Base-by-base conservation (phyloP, 2,329 filamentous ascomycete species). In the Amesomyces nigricolor region DNA sequence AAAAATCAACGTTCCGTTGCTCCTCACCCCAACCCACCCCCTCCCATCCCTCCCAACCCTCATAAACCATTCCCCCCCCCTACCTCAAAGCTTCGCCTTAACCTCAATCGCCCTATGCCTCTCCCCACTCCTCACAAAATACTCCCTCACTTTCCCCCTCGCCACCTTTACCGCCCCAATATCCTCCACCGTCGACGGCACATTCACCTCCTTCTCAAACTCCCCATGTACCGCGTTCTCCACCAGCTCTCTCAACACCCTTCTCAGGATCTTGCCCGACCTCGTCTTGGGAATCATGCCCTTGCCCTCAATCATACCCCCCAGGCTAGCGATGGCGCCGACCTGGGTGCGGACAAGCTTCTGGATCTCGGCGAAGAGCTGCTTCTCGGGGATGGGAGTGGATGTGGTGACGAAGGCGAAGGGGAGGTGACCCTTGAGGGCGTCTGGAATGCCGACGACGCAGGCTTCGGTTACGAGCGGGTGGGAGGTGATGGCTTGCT, bases 231-330 rank as follows among this genome's bases (percentile, higher is more conserved):
- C 83, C 0, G 83, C 90, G 66, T 95, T 89, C 73, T 96, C 91
- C 14, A 95, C 73, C 62, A 96, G 73, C 72, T 95, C 89, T 32
- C 89, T 78, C 68, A 96, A 72, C 32, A 95, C 89, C 22, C 91
- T 77, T 3, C 91, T 78, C 57, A 96, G 71, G 4, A 90, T 96
- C 79, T 96, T 97, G 29, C 92, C 92, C n/a, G 86, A 90, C 29
- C 91, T 75, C 14, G 92, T 96, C 75, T 91, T 91, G 5, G 92
- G 91, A 51, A 96, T 96, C 79, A 95, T 91, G 14, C 86, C 86
- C 62, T 83, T 84, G 39, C 89, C 89, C 61, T 90, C 88, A 51
- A 96, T 87, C 65, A 96, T 87, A 2, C 91, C 91, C 8, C 90
- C 90, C 0, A 97, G 78, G 2, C 83, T 82, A 1, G 92, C 91